Conservation (phyloP, 1,284 basidiomycete genomes). For the Sporisorium iseilematis-ciliati region DNA sequence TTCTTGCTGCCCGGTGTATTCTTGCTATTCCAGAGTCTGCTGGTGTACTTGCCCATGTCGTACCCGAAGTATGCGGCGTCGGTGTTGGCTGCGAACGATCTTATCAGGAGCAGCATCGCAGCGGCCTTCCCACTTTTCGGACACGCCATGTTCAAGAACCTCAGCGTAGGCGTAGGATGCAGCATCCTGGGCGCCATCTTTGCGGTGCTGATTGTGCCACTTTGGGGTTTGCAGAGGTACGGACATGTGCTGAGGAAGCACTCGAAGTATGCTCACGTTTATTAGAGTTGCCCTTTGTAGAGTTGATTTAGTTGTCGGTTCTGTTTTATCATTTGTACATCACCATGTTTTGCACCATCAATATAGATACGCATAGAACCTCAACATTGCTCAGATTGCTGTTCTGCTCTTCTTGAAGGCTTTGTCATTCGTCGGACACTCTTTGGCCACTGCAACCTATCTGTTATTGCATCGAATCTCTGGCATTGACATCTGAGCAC, state of each 20-base stretch:
- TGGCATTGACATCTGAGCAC: neutral
- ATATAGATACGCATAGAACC: too few species aligned
- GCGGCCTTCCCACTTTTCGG: constrained; percentile 53
- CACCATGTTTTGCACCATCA: neutral
- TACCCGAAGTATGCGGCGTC: constrained; percentile 39
- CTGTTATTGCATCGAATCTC: too few species aligned
- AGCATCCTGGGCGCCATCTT: constrained; percentile 46
- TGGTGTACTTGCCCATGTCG: constrained; percentile 48
- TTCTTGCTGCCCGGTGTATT: constrained; percentile 46
- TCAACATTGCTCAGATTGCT: too few species aligned
- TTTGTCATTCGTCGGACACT: too few species aligned
- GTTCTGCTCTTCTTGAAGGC: too few species aligned
- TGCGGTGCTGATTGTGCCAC: constrained; percentile 33
- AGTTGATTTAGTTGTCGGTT: neutral
- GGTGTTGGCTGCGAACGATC: constrained; percentile 43
- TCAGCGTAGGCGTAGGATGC: constrained; percentile 41
- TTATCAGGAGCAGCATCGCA: constrained; percentile 38
- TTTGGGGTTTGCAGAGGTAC: constrained; percentile 48
- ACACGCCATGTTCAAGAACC: constrained; percentile 43
- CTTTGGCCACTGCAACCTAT: too few species aligned
- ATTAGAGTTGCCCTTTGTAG: constrained; percentile 13
- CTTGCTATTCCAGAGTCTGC: constrained; percentile 50
- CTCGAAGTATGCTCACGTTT: constrained; percentile 55
- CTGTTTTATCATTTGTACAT: neutral
- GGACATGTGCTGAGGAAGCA: constrained; percentile 41